Percentiles rank a stretch among this genome's conserved stretches.
These are phyloP conservation scores for Borovskyia barvae DNA, from an alignment of 208 protist species.

Conservation along the genomic window DNA sequence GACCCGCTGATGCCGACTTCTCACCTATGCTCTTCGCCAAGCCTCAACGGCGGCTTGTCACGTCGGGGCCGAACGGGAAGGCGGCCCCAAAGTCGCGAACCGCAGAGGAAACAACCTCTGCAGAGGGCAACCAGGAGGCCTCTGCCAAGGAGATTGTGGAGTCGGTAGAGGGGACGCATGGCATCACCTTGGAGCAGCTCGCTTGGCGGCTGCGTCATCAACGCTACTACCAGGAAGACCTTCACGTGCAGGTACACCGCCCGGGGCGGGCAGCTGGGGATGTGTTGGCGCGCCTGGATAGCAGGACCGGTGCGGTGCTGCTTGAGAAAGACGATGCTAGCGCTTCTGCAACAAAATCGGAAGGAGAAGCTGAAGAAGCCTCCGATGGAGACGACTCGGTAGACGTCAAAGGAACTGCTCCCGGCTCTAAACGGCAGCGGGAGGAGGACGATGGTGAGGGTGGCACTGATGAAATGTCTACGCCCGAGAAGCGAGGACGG, in stretches of 20 bases:
- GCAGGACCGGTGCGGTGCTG: too few species aligned
- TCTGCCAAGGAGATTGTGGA: neutral
- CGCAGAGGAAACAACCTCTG: neutral
- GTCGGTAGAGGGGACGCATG: too few species aligned
- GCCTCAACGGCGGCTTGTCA: conserved; percentile 2
- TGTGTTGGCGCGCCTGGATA: conserved; percentile 11
- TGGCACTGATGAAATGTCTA: conserved; percentile 5
- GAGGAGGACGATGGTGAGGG: neutral
- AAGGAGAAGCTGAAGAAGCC: neutral
- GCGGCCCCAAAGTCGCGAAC: conserved; percentile 7
- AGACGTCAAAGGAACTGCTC: neutral
- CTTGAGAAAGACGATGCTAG: neutral
- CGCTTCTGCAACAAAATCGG: neutral
- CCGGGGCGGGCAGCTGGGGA: conserved; percentile 26
- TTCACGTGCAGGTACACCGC: conserved; percentile 29
- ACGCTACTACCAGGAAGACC: conserved; percentile 25
- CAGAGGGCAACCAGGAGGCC: neutral
- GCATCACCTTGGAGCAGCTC: too few species aligned
- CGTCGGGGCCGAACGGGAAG: neutral
- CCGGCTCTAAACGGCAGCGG: conserved; percentile 3
- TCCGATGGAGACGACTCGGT: neutral
- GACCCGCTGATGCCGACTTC: conserved; percentile 51
- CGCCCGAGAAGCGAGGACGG: neutral
- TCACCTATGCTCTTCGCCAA: conserved; percentile 27
- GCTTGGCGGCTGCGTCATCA: conserved; percentile 21